Base-by-base conservation (phyloP, 1,284 basidiomycete genomes). In the Schizophyllum amplum region DNA sequence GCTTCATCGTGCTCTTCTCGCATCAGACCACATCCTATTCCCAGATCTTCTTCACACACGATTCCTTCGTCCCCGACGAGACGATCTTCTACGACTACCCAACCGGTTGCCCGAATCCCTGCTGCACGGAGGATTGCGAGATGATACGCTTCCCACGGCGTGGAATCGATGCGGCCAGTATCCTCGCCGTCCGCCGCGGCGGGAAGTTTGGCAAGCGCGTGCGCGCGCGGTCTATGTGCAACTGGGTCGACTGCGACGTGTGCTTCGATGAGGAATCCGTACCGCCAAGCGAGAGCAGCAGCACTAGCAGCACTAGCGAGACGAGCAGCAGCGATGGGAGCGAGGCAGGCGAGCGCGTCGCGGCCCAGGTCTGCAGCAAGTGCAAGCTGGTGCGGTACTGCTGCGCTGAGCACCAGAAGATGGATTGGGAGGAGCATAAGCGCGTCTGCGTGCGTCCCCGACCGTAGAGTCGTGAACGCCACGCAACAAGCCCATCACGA, bases 1-100 rank as follows among this genome's bases (percentile, higher is more conserved):
- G 82, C 25, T 88, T 88, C 68, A 74, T 88, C 63, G 77, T 88
- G 54, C 75, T 88, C 60, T 88, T 88, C 69, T 88, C 86, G 17
- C 85, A 86, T 64, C 86, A 88, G 66, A 83, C 84, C 33, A 85
- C 83, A 17, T 88, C 86, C 15, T 88, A 86, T 63, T 87, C 86
- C 42, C 48, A 50, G 48, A 87, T 88, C 60, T 77, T 88, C 67
- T 88, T 88, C 74, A 86, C 86, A 0, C 79, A 87, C 63, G 73
- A 76, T 21, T 72, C 78, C 26, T 87, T 81, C 65, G 86, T 88
- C 55, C 86, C 86, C n/a, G 75, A 83, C 24, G 76, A 81, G 63
- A 82, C 85, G 42, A 79, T 87, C 49, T 88, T 84, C 69, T 81
- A 80, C 67, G 84, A 88, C 67, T 86, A 86, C 62, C 86, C 86